These are phyloP conservation scores for Acacia confusa DNA, from an alignment of 306 rosid genomes.

Conservation along the genomic window DNA sequence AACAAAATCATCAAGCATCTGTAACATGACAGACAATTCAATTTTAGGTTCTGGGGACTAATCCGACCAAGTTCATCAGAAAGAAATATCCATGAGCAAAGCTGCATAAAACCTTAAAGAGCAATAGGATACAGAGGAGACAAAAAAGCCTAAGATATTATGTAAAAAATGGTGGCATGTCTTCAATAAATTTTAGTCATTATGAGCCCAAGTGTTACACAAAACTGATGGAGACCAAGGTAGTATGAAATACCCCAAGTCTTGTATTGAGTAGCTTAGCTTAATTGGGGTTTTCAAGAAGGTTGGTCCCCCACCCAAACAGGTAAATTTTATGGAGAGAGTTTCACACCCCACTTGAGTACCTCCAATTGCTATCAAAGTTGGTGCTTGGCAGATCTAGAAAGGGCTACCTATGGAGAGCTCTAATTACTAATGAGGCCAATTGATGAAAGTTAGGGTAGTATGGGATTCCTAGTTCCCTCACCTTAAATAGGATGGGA, in stretches of 20 bases:
- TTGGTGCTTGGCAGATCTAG: background rate
- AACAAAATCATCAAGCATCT: constrained; percentile 99
- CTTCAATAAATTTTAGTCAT: background rate
- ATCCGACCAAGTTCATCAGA: background rate
- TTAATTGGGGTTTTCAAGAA: background rate
- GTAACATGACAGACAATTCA: constrained; percentile 36
- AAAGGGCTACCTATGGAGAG: background rate
- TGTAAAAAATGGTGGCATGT: background rate
- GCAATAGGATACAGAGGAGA: constrained; percentile 13
- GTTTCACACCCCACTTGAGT: background rate
- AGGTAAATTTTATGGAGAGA: background rate
- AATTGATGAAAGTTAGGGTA: background rate
- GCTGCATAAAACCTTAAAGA: constrained; percentile 4
- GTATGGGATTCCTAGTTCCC: background rate
- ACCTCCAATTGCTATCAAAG: background rate
- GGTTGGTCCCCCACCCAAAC: background rate
- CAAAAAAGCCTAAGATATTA: background rate
- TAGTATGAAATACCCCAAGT: background rate
- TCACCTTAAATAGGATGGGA: background rate
- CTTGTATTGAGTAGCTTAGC: background rate
- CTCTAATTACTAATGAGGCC: background rate
- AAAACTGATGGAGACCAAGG: background rate
- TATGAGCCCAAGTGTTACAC: background rate
- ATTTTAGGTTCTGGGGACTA: constrained; percentile 25
- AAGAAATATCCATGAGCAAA: constrained; percentile 21